Evolutionary conservation across 768 basidiomycete genomes (phyloP), one percentile per base, ranked within the genome.

Genomic region (Lactarius quietus): DNA sequence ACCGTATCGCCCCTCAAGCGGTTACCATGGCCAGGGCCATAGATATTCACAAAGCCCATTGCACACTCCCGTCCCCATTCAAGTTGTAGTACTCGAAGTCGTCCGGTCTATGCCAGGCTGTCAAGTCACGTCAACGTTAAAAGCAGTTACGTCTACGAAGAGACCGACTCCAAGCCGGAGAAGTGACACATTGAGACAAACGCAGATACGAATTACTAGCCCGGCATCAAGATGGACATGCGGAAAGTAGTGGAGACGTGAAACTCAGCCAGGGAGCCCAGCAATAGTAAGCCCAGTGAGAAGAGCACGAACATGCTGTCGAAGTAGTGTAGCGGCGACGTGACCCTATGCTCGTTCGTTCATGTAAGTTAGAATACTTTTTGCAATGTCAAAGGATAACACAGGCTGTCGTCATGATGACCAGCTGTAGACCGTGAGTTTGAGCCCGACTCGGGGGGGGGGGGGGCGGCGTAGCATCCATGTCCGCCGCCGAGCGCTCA

Each of bases 381-480:
- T 57, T 41, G 45, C 31, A 15, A 63, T 5, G 15, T 45, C 62
- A 36, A 57, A n/a, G 7, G 28, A 29, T 26, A 63, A 14, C 31
- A 63, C n/a, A n/a, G n/a, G n/a, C 3, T 7, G 33, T n/a, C 35
- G 28, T 41, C 36, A 58, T 6, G 15, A 58, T 63, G 36, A 63
- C 36, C 3, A 63, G n/a, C 62, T 57, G 36, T 63, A 63, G n/a
- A n/a, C 35, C 3, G 62, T 63, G 28, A 63, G 57, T 14, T 58
- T 58, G 48, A 52, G 29, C 8, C 62, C 62, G 5, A 63, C n/a
- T n/a, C n/a, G n/a, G n/a, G n/a, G n/a, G n/a, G n/a, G n/a, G 48
- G 4, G 62, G 62, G 48, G n/a, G 41, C 12, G 33, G 12, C n/a
- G 10, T 0, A 18, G 31, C 23, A 15, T 48, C 41, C 18, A 2